Conservation (phyloP, 2,329 filamentous ascomycete genomes). For the Lecanoromycetidae sp. region DNA sequence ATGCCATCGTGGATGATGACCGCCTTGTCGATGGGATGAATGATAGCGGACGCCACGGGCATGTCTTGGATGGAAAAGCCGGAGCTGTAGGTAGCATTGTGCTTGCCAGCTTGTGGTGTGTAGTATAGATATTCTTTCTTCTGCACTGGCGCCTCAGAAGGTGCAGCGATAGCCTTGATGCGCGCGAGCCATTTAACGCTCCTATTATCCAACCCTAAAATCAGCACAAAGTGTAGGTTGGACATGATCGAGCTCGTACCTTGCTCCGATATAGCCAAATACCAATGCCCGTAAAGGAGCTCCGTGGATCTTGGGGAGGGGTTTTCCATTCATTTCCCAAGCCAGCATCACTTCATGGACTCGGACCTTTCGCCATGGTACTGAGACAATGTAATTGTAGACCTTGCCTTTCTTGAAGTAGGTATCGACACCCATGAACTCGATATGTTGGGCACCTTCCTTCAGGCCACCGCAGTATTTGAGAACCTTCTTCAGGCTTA, state of each 20-base stretch:
- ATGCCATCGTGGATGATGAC: conserved; percentile 48
- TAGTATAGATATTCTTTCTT: conserved; percentile 55
- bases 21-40: conserved; percentile 50
- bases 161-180: conserved; percentile 47
- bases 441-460: conserved; percentile 47
- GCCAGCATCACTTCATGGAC: conserved; percentile 53
- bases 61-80: conserved; percentile 60
- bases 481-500: conserved; percentile 57
- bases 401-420: conserved; percentile 56
- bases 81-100: conserved; percentile 38
- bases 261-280: conserved; percentile 54
- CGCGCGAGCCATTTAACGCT: conserved; percentile 53
- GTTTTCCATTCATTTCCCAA: conserved; percentile 60
- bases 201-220: too few species aligned
- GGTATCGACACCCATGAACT: conserved; percentile 58
- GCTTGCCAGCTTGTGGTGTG: conserved; percentile 47
- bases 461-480: conserved; percentile 55
- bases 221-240: too few species aligned
- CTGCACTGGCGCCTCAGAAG: conserved; percentile 49
- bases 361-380: conserved; percentile 57
- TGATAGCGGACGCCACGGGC: conserved; percentile 56
- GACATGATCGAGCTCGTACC: too few species aligned
- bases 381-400: conserved; percentile 57
- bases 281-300: conserved; percentile 52
- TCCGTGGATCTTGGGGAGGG: conserved; percentile 53